phyloP scores from a whole-genome alignment of 257 asterid species.

The Solanum appendiculatum region DNA sequence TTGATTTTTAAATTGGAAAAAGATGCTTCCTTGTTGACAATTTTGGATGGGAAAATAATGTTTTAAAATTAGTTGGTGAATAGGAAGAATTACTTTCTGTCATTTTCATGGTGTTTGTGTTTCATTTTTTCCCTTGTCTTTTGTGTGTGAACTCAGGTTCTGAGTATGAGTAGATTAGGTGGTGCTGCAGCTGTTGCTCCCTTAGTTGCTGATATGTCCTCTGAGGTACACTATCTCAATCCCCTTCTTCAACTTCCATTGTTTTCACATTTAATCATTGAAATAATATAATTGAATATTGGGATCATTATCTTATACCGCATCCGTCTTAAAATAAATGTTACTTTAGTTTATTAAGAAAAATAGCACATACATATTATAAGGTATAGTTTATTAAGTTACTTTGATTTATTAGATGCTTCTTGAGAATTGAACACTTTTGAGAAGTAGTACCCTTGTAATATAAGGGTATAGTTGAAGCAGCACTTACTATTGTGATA shows the following conservation, averaged over 20 bases:
- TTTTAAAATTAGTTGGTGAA: slow-evolving; percentile 9
- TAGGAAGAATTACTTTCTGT: neutral
- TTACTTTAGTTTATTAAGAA: no score
- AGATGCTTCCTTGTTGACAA: slow-evolving; percentile 19
- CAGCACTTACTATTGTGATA: no score
- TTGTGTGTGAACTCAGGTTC: slow-evolving; percentile 41
- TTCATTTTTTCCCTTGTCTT: neutral
- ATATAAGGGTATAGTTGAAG: no score
- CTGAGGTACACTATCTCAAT: slow-evolving; percentile 43
- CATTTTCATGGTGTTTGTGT: neutral
- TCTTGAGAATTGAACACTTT: no score
- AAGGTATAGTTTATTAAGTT: no score
- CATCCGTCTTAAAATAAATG: no score
- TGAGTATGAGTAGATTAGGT: slow-evolving; percentile 90
- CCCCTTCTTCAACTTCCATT: neutral
- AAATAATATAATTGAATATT: neutral
- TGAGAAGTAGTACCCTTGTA: no score
- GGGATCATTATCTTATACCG: neutral
- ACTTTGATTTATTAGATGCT: no score
- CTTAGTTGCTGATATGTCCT: slow-evolving; percentile 50
- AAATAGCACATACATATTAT: no score
- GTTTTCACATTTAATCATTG: neutral
- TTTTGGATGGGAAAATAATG: slow-evolving; percentile 9
- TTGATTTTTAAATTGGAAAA: neutral
- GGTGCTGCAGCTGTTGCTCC: slow-evolving; percentile 87